Evolutionary conservation across 805 yeast genomes (phyloP).

Genomic region (Schizosaccharomyces pombe): DNA sequence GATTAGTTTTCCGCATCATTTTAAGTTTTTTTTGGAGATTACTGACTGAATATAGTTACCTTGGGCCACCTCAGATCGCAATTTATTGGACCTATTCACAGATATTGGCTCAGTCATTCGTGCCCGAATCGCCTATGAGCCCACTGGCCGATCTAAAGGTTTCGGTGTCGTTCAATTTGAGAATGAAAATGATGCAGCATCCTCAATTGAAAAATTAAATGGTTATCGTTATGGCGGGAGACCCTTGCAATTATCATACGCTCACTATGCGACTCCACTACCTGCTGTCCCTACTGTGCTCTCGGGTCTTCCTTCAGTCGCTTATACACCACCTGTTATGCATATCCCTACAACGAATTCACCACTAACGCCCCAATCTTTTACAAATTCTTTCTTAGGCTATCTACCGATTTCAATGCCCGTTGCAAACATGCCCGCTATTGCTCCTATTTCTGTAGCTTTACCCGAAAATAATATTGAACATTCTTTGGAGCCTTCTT

Average conservation of each 20-base stretch:
- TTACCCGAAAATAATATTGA: too few species aligned
- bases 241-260: conserved; percentile 44
- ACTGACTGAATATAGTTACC: conserved; percentile 25
- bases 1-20: neutral
- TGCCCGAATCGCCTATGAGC: conserved; percentile 51
- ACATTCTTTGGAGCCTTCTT: too few species aligned
- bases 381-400: neutral
- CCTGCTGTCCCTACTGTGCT: neutral
- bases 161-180: conserved; percentile 66
- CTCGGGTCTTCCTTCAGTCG: neutral
- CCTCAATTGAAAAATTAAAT: conserved; percentile 51
- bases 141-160: conserved; percentile 50
- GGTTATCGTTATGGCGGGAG: conserved; percentile 72
- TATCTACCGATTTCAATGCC: neutral
- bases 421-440: neutral
- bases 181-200: conserved; percentile 39
- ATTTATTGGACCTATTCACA: conserved; percentile 63
- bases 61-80: conserved; percentile 66
- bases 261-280: conserved; percentile 17
- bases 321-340: neutral
- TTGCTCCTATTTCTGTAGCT: too few species aligned
- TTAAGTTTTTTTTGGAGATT: neutral
- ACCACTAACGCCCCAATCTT: neutral
- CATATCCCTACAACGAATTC: neutral
- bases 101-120: conserved; percentile 51